Percentiles rank a stretch among this genome's conserved stretches.
phyloP scores from a whole-genome alignment of 768 basidiomycete genomes.

The Suillus fuscotomentosus region DNA sequence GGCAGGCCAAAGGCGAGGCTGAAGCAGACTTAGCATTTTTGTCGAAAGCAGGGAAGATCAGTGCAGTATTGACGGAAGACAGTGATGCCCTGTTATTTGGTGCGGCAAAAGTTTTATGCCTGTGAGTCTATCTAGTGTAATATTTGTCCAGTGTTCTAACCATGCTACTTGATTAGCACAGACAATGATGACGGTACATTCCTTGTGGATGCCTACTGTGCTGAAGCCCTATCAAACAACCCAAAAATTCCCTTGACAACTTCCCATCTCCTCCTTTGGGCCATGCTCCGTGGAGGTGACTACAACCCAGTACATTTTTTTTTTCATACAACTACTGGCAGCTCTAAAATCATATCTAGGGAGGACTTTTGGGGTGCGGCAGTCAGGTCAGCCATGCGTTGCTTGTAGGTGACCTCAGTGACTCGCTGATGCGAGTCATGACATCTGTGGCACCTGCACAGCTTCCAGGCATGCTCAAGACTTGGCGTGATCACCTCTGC shows the following conservation, averaged over 20 bases:
- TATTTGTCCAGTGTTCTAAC: background rate
- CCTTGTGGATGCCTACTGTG: background rate
- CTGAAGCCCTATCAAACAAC: background rate
- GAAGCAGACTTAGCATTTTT: constrained; percentile 8
- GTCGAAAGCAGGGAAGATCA: constrained; percentile 1
- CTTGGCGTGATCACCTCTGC: background rate
- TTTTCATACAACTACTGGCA: background rate
- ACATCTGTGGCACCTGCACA: background rate
- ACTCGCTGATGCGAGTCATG: background rate
- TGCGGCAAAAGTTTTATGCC: background rate
- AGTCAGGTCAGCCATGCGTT: background rate
- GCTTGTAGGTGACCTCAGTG: background rate
- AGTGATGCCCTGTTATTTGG: constrained; percentile 7
- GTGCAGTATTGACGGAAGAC: background rate
- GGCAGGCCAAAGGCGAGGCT: constrained; percentile 5
- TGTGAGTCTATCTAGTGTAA: background rate
- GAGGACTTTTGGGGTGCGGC: background rate
- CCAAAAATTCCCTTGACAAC: background rate
- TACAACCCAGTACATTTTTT: constrained; percentile 1
- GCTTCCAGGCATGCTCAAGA: background rate
- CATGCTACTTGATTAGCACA: background rate
- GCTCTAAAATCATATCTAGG: background rate
- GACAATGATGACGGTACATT: background rate
- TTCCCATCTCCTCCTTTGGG: constrained; percentile 3
- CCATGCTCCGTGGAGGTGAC: constrained; percentile 3